Percentiles rank a stretch among this genome's conserved stretches.
Evolutionary conservation across 2,329 filamentous ascomycete species (phyloP).

Genomic region (Ophiocordyceps camponoti-rufipedis): DNA sequence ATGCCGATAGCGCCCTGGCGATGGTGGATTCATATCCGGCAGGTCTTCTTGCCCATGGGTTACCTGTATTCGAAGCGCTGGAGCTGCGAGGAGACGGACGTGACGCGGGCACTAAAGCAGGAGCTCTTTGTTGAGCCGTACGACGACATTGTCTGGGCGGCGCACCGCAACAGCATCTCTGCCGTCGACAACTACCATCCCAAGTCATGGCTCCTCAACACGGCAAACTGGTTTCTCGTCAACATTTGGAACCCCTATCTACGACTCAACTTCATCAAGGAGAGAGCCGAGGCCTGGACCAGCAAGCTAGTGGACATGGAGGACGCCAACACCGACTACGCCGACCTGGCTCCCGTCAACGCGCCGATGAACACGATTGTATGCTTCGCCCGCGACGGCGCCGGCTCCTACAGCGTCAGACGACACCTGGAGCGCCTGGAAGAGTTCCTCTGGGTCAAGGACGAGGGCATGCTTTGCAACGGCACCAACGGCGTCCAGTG

Average conservation of each 20-base stretch:
- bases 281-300: conserved; percentile 61
- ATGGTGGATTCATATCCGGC: conserved; percentile 98
- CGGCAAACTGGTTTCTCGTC: conserved; percentile 59
- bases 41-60: conserved; percentile 86
- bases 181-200: conserved; percentile 78
- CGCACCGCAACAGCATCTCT: conserved; percentile 68
- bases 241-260: conserved; percentile 69
- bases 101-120: conserved; percentile 54
- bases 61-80: conserved; percentile 76
- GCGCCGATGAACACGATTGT: conserved; percentile 76
- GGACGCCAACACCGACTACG: conserved; percentile 80
- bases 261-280: conserved; percentile 44
- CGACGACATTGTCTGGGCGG: conserved; percentile 57
- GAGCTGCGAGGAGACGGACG: conserved; percentile 54
- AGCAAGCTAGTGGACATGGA: conserved; percentile 79
- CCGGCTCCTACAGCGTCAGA: conserved; percentile 50
- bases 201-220: conserved; percentile 68
- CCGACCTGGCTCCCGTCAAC: conserved; percentile 76
- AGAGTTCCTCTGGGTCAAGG: conserved; percentile 82
- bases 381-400: conserved; percentile 73
- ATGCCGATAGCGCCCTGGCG: conserved; percentile 77
- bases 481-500: conserved; percentile 96
- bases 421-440: conserved; percentile 65
- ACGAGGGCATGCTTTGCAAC: conserved; percentile 85
- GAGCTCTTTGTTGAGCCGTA: conserved; percentile 73